phyloP scores from a whole-genome alignment of 1,139 yeast species.

The Candida pseudocylindracea region DNA sequence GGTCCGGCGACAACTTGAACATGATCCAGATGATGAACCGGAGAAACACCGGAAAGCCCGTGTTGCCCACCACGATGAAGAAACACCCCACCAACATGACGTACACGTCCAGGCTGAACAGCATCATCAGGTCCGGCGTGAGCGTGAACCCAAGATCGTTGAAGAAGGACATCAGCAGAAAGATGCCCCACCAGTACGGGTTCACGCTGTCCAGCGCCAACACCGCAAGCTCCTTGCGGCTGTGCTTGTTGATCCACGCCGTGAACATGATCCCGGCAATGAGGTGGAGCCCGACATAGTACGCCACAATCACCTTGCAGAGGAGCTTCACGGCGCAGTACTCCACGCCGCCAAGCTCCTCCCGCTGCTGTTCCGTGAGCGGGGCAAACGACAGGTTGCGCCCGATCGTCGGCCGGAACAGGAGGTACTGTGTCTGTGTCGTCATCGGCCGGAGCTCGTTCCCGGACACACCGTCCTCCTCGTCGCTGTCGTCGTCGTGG shows the following conservation, averaged over 20 bases:
- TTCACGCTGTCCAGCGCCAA: constrained; percentile 24
- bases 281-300: constrained; percentile 59
- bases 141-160: constrained; percentile 70
- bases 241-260: constrained; percentile 15
- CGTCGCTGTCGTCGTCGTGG: constrained; percentile 1
- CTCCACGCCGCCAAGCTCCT: constrained; percentile 93
- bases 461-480: not conserved
- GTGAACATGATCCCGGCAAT: constrained; percentile 32
- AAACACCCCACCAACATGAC: constrained; percentile 39
- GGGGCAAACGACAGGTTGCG: constrained; percentile 84
- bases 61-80: constrained; percentile 74
- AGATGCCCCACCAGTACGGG: constrained; percentile 86
- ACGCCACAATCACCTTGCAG: constrained; percentile 38
- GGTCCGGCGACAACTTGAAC: constrained; percentile 42
- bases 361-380: constrained; percentile 64
- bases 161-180: constrained; percentile 56
- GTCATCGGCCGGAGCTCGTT: constrained; percentile 1
- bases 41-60: constrained; percentile 73
- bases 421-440: constrained; percentile 44
- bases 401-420: constrained; percentile 90
- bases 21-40: constrained; percentile 66
- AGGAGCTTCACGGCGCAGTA: constrained; percentile 71
- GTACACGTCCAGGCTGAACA: constrained; percentile 41
- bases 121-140: constrained; percentile 55
- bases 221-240: too few relatives aligned